Base-by-base conservation (phyloP, 176 grass and related monocot genomes). In the Raddia distichophylla region DNA sequence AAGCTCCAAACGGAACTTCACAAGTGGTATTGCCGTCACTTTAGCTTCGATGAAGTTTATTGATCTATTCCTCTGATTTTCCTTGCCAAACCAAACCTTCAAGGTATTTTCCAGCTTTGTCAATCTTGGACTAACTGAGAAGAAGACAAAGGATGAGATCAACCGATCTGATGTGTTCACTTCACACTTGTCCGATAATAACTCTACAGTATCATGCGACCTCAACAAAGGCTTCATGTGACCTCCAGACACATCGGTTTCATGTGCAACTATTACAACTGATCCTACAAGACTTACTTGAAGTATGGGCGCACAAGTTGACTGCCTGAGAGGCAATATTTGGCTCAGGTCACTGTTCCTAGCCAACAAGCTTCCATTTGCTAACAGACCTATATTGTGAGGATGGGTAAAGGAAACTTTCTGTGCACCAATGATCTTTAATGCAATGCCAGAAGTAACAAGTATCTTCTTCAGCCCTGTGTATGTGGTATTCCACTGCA, bases 311-410 rank as follows among this genome's bases (percentile, higher is more conserved):
- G 85, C 46, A 81, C 96, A 95, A 18, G 93, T 91, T 53, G 80
- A 27, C 73, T 88, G 86, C 57, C 89, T 87, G 16, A 77, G 81
- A 50, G 85, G 75, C 85, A 81, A 86, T 82, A 91, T 83, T 66
- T 47, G 76, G 11, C 69, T 82, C 75, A 81, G 67, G 71, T 84
- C 60, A 48, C 82, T 77, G 10, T 60, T 75, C 43, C 67, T 76
- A 64, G 82, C 13, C 32, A 88, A 32, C 50, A 95, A 87, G 77
- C 84, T 99, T 80, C 96, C 93, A 69, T 99, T 90, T 79, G 82
- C 51, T 53, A 79, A 85, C 69, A 99, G 89, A 35, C 93, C 96
- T 83, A 99, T 99, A 81, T 89, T 90, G 85, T 87, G 86, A 82
- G 96, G 91, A 66, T 95, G 92, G 33, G 75, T 61, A 43, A 99